These are phyloP conservation scores for Apiospora sp. DNA, from an alignment of 2,329 filamentous ascomycete species.

Conservation along the genomic window DNA sequence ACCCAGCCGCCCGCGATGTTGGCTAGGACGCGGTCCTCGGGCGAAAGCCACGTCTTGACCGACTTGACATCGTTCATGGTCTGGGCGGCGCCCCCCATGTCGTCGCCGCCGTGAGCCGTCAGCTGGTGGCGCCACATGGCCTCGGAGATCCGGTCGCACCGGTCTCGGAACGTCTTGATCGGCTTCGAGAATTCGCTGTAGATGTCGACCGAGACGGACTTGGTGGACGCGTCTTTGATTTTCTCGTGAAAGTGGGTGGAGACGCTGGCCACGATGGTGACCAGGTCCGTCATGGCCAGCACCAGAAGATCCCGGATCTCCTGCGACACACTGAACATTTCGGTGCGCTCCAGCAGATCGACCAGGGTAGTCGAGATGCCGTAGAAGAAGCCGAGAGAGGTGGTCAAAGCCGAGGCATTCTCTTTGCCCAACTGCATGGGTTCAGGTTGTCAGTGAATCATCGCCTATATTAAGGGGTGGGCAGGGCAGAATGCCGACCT, in stretches of 20 bases:
- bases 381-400: conserved; percentile 36
- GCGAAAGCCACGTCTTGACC: conserved; percentile 35
- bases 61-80: conserved; percentile 6
- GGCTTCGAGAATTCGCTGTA: conserved; percentile 32
- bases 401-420: conserved; percentile 34
- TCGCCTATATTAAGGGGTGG: not conserved
- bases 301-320: conserved; percentile 35
- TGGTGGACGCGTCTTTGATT: conserved; percentile 26
- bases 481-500: conserved; percentile 28
- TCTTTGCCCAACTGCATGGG: conserved; percentile 35
- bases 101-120: conserved; percentile 40
- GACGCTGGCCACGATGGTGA: conserved; percentile 35
- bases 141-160: conserved; percentile 33
- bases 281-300: conserved; percentile 34
- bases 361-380: conserved; percentile 33
- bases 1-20: conserved; percentile 25
- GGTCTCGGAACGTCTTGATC: conserved; percentile 34
- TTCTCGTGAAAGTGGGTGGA: conserved; percentile 36
- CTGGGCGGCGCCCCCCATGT: conserved; percentile 41
- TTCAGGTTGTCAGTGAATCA: not conserved
- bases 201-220: conserved; percentile 37
- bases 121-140: conserved; percentile 45
- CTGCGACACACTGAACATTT: conserved; percentile 34
- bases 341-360: conserved; percentile 35
- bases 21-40: conserved; percentile 33